Evolutionary conservation across 352 stramenopile species (phyloP), one percentile per base, ranked within the genome.

Genomic region (Thalassiosira livingstoniorum): DNA sequence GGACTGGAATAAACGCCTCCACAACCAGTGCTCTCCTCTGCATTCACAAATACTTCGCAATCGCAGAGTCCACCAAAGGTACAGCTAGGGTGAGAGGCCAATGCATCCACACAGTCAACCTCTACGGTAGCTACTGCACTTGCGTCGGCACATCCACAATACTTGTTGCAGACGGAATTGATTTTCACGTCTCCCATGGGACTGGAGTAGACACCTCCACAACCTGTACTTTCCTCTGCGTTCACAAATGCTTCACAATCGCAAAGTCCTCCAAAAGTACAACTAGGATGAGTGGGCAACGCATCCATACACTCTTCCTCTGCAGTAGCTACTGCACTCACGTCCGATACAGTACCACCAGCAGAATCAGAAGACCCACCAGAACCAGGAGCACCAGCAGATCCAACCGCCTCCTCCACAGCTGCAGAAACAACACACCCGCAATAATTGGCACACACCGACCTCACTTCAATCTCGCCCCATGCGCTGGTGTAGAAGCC

Each of bases 231-330:
- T 35, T 75, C 67, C 23, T 39, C 42, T 11, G 55, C 51, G 37
- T 63, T 66, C 18, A 75, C 67, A 54, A 75, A 75, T 27, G 27
- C 53, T 54, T 75, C 67, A 31, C 67, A 75, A 43, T 62, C 42
- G 35, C 67, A 75, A 2, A 75, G 10, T 3, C 67, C 67, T 43
- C 51, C 67, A 66, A 75, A 67, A 27, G 27, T 63, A 68, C 67
- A 75, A 27, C 15, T 54, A 13, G 54, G 54, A 4, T 21, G 29
- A 13, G 32, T 21, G 21, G 54, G 3, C 21, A 63, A 35, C 15
- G 54, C 54, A 63, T 63, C 54, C 21, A 35, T 29, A 63, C 54
- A 63, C 3, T 29, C 54, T 34, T 21, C 54, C 32, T 63, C 27
- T 18, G 27, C 27, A 5, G 29, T 29, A 37, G 27, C 54, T 39